Evolutionary conservation across 441 rosid genomes (phyloP).

Genomic region (Manihot esculenta): DNA sequence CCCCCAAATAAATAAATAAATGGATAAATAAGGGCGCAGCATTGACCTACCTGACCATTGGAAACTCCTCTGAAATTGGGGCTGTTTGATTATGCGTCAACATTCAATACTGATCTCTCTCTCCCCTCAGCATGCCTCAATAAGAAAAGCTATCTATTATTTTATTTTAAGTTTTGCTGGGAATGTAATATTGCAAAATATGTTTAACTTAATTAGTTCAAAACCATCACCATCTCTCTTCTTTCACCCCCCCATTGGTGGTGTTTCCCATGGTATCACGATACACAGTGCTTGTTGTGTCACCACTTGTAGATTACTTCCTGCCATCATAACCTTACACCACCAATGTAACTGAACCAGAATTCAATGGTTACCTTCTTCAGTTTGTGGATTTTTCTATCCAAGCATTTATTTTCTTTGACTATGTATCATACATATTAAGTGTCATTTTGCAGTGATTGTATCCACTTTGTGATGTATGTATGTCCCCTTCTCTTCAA

Average conservation of each 20-base stretch:
- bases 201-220: neutral
- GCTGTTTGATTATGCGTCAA: neutral
- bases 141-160: neutral
- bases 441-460: neutral
- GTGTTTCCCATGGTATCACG: no score
- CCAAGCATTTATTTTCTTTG: no score
- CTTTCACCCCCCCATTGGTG: neutral
- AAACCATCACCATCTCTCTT: neutral
- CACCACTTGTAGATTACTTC: neutral
- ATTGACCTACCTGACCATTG: neutral
- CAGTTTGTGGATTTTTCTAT: no score
- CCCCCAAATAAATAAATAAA: no score
- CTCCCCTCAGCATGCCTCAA: neutral
- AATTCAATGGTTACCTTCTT: neutral
- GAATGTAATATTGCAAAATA: neutral
- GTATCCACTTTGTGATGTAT: neutral
- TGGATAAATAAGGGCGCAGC: no score
- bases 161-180: no score
- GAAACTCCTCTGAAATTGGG: neutral
- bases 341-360: neutral
- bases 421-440: neutral
- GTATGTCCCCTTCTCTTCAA: neutral
- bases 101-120: neutral
- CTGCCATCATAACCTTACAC: neutral
- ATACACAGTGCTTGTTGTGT: neutral